Evolutionary conservation across 768 basidiomycete genomes (phyloP).

Genomic region (Neoboletus subvelutipes): DNA sequence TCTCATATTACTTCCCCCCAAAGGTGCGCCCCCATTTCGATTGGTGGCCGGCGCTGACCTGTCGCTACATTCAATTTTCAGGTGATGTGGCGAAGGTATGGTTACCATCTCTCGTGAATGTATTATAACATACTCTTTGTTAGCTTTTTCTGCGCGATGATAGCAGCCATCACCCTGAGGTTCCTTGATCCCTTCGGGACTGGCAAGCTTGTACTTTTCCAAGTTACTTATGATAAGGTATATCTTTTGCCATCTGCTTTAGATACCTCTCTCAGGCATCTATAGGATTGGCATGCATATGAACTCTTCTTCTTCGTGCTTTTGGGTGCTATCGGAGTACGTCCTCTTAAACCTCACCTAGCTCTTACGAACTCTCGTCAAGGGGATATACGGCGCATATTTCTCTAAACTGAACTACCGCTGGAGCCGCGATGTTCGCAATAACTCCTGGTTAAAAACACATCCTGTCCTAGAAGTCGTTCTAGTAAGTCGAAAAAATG

Average conservation of each 20-base stretch:
- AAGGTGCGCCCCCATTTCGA: conserved; percentile 49
- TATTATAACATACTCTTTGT: conserved; percentile 14
- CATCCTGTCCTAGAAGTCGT: conserved; percentile 85
- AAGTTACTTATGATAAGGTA: conserved; percentile 86
- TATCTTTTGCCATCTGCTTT: neutral
- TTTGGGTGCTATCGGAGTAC: conserved; percentile 86
- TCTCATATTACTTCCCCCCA: conserved; percentile 94
- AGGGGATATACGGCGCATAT: conserved; percentile 93
- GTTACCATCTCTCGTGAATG: conserved; percentile 1
- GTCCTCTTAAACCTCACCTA: conserved; percentile 22
- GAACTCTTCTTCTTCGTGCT: conserved; percentile 84
- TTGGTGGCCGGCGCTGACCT: conserved; percentile 4
- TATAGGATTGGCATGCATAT: conserved; percentile 88
- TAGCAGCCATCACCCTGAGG: conserved; percentile 91
- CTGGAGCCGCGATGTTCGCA: conserved; percentile 83
- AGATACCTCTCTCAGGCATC: conserved; percentile 3
- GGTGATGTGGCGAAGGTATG: conserved; percentile 93
- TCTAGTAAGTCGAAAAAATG: conserved; percentile 49
- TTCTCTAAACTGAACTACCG: conserved; percentile 90
- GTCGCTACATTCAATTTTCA: conserved; percentile 26
- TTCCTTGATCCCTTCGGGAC: conserved; percentile 96
- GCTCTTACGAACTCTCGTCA: conserved; percentile 12
- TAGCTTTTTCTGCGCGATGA: conserved; percentile 98
- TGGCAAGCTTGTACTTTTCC: conserved; percentile 90
- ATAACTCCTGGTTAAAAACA: conserved; percentile 72